These are phyloP conservation scores for Aspergillus hortae DNA, from an alignment of 2,329 filamentous ascomycete genomes.

Conservation along the genomic window DNA sequence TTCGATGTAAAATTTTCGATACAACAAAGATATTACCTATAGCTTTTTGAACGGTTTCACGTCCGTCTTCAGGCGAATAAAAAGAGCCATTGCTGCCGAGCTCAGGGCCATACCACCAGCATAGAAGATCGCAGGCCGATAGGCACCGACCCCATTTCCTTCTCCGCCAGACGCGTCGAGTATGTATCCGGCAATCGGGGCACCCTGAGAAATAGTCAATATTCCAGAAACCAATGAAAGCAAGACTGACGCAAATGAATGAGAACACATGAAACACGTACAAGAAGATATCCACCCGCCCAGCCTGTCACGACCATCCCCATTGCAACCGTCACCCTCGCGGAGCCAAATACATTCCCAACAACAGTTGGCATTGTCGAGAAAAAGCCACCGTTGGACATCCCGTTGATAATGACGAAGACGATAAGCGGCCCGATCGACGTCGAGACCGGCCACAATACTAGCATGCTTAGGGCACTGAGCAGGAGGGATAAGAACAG, in stretches of 20 bases:
- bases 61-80: constrained; percentile 45
- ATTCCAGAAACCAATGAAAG: not conserved
- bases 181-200: constrained; percentile 60
- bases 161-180: constrained; percentile 54
- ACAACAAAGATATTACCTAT: constrained; percentile 7
- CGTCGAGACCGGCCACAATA: constrained; percentile 58
- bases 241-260: not conserved
- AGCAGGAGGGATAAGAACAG: constrained; percentile 51
- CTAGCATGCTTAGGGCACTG: constrained; percentile 56
- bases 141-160: constrained; percentile 49
- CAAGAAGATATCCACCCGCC: constrained; percentile 60
- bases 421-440: constrained; percentile 52
- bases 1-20: no score
- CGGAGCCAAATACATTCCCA: constrained; percentile 56
- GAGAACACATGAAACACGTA: constrained; percentile 26
- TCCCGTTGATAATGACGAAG: constrained; percentile 60
- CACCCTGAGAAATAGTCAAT: constrained; percentile 35
- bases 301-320: constrained; percentile 61
- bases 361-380: constrained; percentile 62
- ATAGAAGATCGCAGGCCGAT: constrained; percentile 61
- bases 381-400: constrained; percentile 62
- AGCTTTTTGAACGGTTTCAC: constrained; percentile 36
- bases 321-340: constrained; percentile 55
- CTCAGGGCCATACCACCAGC: constrained; percentile 52
- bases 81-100: constrained; percentile 42